Evolutionary conservation across 805 yeast species (phyloP).

Genomic region (Candida saitoana): DNA sequence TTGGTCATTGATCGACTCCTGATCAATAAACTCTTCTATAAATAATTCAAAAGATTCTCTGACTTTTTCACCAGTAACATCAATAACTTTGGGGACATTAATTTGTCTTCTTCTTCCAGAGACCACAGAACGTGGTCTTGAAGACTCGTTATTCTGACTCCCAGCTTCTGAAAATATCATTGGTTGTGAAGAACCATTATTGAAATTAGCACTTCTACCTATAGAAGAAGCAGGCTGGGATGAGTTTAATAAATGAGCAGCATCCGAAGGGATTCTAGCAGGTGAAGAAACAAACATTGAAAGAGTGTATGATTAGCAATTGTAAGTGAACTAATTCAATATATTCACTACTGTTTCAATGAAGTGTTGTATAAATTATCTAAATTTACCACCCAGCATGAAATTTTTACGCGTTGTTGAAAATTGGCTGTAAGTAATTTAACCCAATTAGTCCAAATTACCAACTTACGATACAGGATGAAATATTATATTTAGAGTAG

Average conservation of each 20-base stretch:
- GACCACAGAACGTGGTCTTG: constrained; percentile 12
- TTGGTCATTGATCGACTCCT: constrained; percentile 23
- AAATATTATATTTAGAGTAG: too few species aligned
- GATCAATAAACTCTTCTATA: constrained; percentile 58
- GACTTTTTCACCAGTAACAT: constrained; percentile 90
- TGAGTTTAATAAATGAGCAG: constrained; percentile 35
- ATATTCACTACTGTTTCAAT: too few species aligned
- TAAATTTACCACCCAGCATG: too few species aligned
- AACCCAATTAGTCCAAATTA: neutral
- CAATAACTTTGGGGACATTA: constrained; percentile 81
- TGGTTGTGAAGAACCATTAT: constrained; percentile 3
- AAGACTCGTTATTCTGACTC: constrained; percentile 4
- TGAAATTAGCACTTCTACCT: constrained; percentile 19
- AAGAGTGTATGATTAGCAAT: too few species aligned
- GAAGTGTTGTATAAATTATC: too few species aligned
- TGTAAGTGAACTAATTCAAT: too few species aligned
- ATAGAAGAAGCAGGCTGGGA: constrained; percentile 43
- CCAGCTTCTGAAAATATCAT: constrained; percentile 9
- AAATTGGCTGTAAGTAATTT: neutral
- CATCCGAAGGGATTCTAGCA: constrained; percentile 41
- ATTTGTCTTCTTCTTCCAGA: constrained; percentile 52
- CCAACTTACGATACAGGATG: too few species aligned
- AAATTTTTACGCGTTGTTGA: neutral
- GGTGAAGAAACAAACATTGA: constrained; percentile 39
- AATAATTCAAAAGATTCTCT: constrained; percentile 86